Conservation (phyloP, 2,329 filamentous ascomycete genomes). For the Paraphaeosphaeria sporulosa region DNA sequence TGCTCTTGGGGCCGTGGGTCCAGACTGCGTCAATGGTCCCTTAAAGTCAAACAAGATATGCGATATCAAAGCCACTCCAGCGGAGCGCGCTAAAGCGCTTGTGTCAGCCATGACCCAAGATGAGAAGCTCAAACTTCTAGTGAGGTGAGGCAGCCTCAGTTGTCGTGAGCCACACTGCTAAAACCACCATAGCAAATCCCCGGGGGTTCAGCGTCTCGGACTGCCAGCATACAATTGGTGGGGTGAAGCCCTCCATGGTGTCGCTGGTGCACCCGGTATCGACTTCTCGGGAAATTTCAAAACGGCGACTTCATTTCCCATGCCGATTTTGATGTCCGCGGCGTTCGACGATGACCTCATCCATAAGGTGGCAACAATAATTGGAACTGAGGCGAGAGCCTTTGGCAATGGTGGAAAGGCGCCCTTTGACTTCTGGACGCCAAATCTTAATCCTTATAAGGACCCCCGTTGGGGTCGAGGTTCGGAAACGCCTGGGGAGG, state of each 20-base stretch:
- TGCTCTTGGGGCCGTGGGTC: no score
- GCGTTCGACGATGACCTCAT: constrained; percentile 71
- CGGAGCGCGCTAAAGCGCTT: constrained; percentile 34
- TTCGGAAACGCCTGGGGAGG: constrained; percentile 3
- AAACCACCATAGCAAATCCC: constrained; percentile 56
- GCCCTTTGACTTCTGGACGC: constrained; percentile 67
- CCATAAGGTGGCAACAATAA: constrained; percentile 62
- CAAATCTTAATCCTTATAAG: constrained; percentile 59
- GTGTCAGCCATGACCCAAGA: constrained; percentile 37
- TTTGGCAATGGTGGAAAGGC: constrained; percentile 68
- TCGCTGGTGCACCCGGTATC: constrained; percentile 65
- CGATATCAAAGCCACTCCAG: constrained; percentile 39
- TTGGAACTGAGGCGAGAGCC: constrained; percentile 68
- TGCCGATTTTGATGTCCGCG: constrained; percentile 69
- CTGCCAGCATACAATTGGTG: constrained; percentile 63
- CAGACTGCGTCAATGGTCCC: constrained; percentile 61
- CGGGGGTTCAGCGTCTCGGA: constrained; percentile 55
- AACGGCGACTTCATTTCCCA: constrained; percentile 71
- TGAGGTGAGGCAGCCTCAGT: no score
- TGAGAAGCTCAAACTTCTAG: constrained; percentile 64
- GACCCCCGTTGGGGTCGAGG: constrained; percentile 5
- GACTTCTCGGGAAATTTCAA: constrained; percentile 67
- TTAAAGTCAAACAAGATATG: constrained; percentile 61
- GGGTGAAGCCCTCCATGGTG: constrained; percentile 67
- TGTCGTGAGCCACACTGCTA: no score